Conservation (phyloP, 495 filamentous ascomycete species). For the Aspergillus homomorphus region DNA sequence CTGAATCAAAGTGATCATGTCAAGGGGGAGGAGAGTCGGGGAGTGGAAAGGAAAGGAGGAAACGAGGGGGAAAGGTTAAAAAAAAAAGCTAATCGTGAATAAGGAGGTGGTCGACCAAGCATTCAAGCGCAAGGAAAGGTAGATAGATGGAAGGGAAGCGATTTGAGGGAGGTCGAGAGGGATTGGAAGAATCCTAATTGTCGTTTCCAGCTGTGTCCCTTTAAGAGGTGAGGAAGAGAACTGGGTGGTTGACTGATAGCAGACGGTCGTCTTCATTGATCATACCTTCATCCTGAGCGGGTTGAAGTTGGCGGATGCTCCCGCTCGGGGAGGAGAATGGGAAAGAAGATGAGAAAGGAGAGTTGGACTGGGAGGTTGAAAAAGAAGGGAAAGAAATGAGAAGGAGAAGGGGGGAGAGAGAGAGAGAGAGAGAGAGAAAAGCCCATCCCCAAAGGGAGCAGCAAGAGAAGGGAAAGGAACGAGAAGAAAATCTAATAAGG, state of each 20-base stretch:
- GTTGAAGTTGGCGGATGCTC: slow-evolving; percentile 11
- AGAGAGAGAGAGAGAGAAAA: slow-evolving; percentile 14
- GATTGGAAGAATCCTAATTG: neutral
- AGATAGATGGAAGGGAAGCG: neutral
- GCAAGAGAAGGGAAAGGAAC: slow-evolving; percentile 1
- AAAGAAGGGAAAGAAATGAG: slow-evolving; percentile 8
- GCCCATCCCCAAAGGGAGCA: slow-evolving; percentile 5
- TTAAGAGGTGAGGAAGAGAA: neutral
- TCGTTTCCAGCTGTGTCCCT: neutral
- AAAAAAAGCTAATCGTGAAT: neutral
- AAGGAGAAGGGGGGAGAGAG: slow-evolving; percentile 2
- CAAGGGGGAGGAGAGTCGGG: slow-evolving; percentile 15
- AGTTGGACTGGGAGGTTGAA: neutral
- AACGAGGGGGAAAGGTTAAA: slow-evolving; percentile 1
- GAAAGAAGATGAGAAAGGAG: neutral
- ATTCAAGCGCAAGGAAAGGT: neutral
- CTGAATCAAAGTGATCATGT: slow-evolving; percentile 23
- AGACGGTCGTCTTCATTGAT: slow-evolving; percentile 8
- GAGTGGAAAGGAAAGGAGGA: neutral
- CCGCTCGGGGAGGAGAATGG: slow-evolving; percentile 7
- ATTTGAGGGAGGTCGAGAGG: no score
- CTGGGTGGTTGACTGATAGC: neutral
- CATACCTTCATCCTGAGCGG: slow-evolving; percentile 11
- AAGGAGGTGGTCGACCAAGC: neutral
- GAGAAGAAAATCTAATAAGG: slow-evolving; percentile 11